Conservation (phyloP, 108 stramenopile genomes). For the Fistulifera solaris region DNA sequence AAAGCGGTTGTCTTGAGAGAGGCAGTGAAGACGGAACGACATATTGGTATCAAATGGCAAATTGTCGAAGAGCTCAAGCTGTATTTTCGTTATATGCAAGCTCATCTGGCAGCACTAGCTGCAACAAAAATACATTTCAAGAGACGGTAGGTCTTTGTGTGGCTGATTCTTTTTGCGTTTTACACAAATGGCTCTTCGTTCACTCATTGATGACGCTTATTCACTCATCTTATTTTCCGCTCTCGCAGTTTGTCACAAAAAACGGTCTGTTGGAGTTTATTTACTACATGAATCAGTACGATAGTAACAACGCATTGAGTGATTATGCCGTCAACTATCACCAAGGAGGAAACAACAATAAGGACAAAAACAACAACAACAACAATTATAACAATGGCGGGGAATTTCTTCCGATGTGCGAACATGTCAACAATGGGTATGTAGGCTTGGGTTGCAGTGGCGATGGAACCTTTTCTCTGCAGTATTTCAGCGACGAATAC, state of each 20-base stretch:
- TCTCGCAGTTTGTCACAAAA: slow-evolving; percentile 62
- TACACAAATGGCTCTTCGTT: no score
- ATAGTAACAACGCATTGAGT: slow-evolving; percentile 34
- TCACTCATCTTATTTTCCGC: slow-evolving; percentile 9
- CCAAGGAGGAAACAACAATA: not conserved
- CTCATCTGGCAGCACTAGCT: slow-evolving; percentile 26
- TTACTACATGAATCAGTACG: slow-evolving; percentile 43
- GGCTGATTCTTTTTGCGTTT: not conserved
- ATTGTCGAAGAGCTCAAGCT: slow-evolving; percentile 71
- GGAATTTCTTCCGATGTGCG: slow-evolving; percentile 44
- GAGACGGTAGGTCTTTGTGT: slow-evolving; percentile 52
- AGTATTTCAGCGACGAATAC: slow-evolving; percentile 64
- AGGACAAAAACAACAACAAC: slow-evolving; percentile 11
- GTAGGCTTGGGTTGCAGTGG: slow-evolving; percentile 51
- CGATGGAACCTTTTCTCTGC: slow-evolving; percentile 55
- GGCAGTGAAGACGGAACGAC: slow-evolving; percentile 67
- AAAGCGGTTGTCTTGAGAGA: slow-evolving; percentile 57
- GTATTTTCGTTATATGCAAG: slow-evolving; percentile 69
- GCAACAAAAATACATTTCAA: slow-evolving; percentile 43
- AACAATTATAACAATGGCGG: slow-evolving; percentile 14
- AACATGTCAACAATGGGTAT: slow-evolving; percentile 45
- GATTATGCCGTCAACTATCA: not conserved
- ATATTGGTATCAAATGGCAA: slow-evolving; percentile 85
- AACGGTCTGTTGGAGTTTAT: slow-evolving; percentile 64
- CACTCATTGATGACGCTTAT: not conserved